Evolutionary conservation across 2,329 filamentous ascomycete genomes (phyloP), one percentile per base, ranked within the genome.

Genomic region (Epichloe hybrida): DNA sequence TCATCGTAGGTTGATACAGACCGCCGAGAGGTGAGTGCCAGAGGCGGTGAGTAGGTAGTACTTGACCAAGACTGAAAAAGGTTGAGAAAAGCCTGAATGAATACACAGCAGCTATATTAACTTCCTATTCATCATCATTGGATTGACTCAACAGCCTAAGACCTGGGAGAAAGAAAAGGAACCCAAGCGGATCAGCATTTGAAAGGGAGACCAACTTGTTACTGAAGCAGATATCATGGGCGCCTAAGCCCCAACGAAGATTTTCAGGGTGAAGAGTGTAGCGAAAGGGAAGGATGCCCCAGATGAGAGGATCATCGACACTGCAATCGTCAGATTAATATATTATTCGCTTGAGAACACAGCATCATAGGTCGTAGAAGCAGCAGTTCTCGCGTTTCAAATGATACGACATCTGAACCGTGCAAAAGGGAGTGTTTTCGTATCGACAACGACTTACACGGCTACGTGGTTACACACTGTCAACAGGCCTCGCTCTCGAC

Each of bases 141-240:
- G 15, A 37, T 17, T 7, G 34, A 37, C 21, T 42, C 40, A 23
- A 23, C 11, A 21, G 13, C 31, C 3, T n/a, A n/a, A n/a, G n/a
- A n/a, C n/a, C n/a, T n/a, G n/a, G n/a, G n/a, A n/a, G n/a, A n/a
- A n/a, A 5, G 2, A 11, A n/a, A 31, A 27, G 23, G 13, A 44
- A 31, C 5, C 3, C 2, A 27, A 20, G 34, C 6, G 21, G 13
- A 35, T 11, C 1, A 7, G 17, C 38, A 23, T 23, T 17, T 13
- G 15, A 49, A 3, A 36, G 35, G 34, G 21, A 50, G 12, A 58
- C 73, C 54, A 70, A 93, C 88, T 80, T 83, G 63, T 88, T 91
- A 61, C 83, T 84, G 67, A 94, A 98, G 69, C 90, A 96, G 53
- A 98, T 90, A 66, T 98, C 93, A 65, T 96, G 88, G 60, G 89